Evolutionary conservation across 2,329 filamentous ascomycete genomes (phyloP).

Genomic region (Hypoxylon sp.): DNA sequence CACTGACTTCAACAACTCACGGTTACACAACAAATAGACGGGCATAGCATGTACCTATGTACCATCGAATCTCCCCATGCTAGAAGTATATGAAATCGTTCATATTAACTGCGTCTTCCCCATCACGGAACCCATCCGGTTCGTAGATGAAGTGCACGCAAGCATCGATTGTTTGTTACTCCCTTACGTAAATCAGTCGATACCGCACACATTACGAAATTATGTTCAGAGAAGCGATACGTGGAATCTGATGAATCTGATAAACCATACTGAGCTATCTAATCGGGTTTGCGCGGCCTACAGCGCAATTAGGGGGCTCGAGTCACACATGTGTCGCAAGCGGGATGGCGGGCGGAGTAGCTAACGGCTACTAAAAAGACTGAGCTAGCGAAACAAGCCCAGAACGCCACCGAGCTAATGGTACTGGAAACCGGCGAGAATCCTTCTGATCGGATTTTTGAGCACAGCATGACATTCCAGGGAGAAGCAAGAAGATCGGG

Average conservation of each 20-base stretch:
- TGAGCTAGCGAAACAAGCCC: constrained; percentile 6
- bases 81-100: neutral
- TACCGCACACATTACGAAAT: neutral
- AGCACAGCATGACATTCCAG: neutral
- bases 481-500: neutral
- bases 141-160: neutral
- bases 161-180: neutral
- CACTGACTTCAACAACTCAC: neutral
- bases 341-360: neutral
- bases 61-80: neutral
- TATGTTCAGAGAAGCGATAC: neutral
- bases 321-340: neutral
- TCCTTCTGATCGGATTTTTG: neutral
- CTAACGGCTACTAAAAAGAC: neutral
- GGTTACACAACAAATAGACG: neutral
- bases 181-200: neutral
- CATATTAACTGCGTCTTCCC: neutral
- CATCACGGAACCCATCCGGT: neutral
- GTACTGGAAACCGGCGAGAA: no score
- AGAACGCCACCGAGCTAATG: neutral
- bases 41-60: neutral
- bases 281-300: neutral
- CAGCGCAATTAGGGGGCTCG: neutral
- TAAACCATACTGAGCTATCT: constrained; percentile 4
- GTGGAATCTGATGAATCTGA: constrained; percentile 14